Base-by-base conservation (phyloP, 2,329 filamentous ascomycete species). In the Colletotrichum sp. region DNA sequence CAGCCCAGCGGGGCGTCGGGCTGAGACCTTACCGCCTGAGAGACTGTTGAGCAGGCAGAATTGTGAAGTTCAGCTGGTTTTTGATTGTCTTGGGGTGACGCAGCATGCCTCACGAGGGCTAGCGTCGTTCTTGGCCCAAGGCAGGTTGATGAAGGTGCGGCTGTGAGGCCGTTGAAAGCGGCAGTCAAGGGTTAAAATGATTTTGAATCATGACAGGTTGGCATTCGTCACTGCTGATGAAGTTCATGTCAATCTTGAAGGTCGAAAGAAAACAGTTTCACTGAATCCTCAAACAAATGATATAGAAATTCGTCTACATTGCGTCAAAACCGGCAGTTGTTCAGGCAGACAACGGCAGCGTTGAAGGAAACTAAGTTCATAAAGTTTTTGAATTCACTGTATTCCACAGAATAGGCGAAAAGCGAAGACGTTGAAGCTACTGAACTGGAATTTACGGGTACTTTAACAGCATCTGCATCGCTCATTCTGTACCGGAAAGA, bases 361-460 rank as follows among this genome's bases (percentile, higher is more conserved):
- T 39, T 39, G 1, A 39, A 0, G 36, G 0, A 12, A n/a, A n/a
- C 0, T 44, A 6, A n/a, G 8, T 44, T n/a, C 5, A 3, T 6
- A 6, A 10, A n/a, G 1, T 1, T 4, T 2, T 44, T 4, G 1
- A 0, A 1, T 44, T 44, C 39, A 12, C 2, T 44, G 5, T 12
- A 44, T 44, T 0, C 8, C 39, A n/a, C 0, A 12, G 39, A 44
- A 44, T 44, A 4, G 2, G 5, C 5, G 3, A n/a, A n/a, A 2
- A 10, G 1, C 0, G 16, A 5, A 18, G 36, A 39, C 15, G 15
- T 5, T 18, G 6, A 36, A 15, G 34, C 34, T 36, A 36, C 6
- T 16, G 7, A 39, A 39, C 36, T 44, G 39, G 1, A 44, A 9
- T 6, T 4, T 6, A 13, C 3, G n/a, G n/a, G 0, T 13, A 6